Evolutionary conservation across 306 rosid species (phyloP), one percentile per base, ranked within the genome.

Genomic region (Hippophae tibetana): DNA sequence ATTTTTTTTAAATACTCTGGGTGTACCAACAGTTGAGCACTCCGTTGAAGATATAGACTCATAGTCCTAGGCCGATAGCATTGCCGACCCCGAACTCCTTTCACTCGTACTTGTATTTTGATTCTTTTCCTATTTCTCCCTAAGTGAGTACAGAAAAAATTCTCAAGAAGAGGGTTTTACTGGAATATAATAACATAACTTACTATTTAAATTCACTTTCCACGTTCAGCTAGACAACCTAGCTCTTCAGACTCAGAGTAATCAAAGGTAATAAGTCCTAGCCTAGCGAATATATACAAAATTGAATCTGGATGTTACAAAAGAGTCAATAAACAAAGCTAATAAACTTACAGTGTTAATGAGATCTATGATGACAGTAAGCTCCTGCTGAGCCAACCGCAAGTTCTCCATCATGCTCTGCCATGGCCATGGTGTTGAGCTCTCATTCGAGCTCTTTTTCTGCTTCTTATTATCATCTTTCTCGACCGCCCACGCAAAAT

Each of bases 401-500:
- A 87, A 74, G 70, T 85, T 92, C 67, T 92, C 96, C 72, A 87
- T 80, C 96, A 83, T 85, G 74, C 74, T 70, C 79, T 85, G 98
- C 84, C 96, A 87, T 54, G 81, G 92, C 96, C 92, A 85, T 8
- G 85, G 92, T 12, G 89, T 76, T 31, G 89, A 66, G 49, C 79
- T 63, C 79, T 90, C 98, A 73, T 83, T 87, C 13, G 85, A 79
- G 68, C 76, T 76, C 72, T 82, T 86, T 83, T 87, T 83, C 78
- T 83, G 84, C 82, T 82, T 85, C 79, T 76, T 85, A 48, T 81
- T 78, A 9, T 87, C 84, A 26, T 87, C 94, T 74, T 81, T 83
- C 83, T 83, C 98, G 66, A 87, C 53, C 7, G 93, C 96, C 98
- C 95, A 87, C 8, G 96, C 96, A 49, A 92, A 92, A 65, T 85